Base-by-base conservation (phyloP, 352 stramenopile species). In the Peronosclerospora sorghi region DNA sequence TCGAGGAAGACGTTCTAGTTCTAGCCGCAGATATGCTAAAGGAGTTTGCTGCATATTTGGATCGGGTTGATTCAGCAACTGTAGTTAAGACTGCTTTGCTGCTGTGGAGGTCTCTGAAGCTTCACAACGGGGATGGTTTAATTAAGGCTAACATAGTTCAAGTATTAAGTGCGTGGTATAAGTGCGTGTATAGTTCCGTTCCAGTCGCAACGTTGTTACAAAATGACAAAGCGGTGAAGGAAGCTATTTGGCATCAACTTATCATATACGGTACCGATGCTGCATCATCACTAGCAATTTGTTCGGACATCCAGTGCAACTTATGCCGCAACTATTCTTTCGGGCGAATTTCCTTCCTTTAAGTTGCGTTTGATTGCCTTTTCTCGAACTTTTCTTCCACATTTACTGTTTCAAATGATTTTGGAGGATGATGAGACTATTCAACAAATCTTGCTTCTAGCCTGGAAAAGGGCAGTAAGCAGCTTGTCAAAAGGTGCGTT, bases 1-100 rank as follows among this genome's bases (percentile, higher is more conserved):
- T 35, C 17, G 69, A 86, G 38, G 80, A 92, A 42, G 76, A 92
- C 15, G 56, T 92, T 18, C n/a, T 83, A 20, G 52, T 79, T 35
- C 48, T 86, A 21, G 62, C 77, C 6, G 62, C 62, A 9, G 51
- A 65, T 5, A 83, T 87, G 44, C 46, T 87, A 4, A 65, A 59
- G 8, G 55, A 76, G 27, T 69, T 80, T 32, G 51, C 59, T 1
- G 23, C 24, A 10, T 59, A 61, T 20, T 48, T 87, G 15, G 19
- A 43, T 13, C 35, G 30, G 0, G 54, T 79, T 45, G 21, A 51
- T 4, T 2, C 8, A 2, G 21, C 23, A 15, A 14, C 48, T 18
- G 47, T 83, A 6, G 47, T 39, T 3, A 35, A 49, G 21, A 51
- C 65, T 12, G 51, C 57, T 21, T 17, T 42, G 37, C 37, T 75